phyloP scores from a whole-genome alignment of 306 rosid species.

The Medicago lupulina region DNA sequence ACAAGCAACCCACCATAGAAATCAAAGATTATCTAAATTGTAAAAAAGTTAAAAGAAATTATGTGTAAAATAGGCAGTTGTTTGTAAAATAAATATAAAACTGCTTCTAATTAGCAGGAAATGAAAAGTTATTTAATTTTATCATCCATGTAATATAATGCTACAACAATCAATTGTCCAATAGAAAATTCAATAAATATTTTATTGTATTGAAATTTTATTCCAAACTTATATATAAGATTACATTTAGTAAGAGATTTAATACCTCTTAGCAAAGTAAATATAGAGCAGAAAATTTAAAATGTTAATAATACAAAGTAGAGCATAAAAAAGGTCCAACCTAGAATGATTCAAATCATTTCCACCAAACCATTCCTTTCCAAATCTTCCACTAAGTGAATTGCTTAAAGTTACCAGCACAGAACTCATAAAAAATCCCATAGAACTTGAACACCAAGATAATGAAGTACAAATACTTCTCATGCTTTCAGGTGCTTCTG shows the following conservation, averaged over 20 bases:
- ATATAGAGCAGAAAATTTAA: conserved; percentile 45
- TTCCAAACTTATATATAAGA: background rate
- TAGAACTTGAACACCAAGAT: conserved; percentile 50
- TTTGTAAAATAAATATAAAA: no score
- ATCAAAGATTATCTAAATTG: no score
- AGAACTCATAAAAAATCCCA: conserved; percentile 52
- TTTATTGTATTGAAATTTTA: background rate
- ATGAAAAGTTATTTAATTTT: background rate
- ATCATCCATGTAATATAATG: background rate
- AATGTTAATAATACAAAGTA: conserved; percentile 46
- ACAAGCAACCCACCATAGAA: no score
- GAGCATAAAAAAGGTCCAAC: conserved; percentile 53
- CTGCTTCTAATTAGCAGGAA: no score
- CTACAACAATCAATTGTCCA: background rate
- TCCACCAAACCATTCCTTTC: conserved; percentile 50
- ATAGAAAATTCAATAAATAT: background rate
- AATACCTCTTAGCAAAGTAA: conserved; percentile 49
- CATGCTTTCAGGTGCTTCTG: conserved; percentile 53
- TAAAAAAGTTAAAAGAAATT: no score
- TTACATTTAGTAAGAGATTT: background rate
- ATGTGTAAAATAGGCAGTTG: no score
- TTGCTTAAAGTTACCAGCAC: conserved; percentile 44
- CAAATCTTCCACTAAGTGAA: conserved; percentile 41
- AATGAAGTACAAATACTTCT: conserved; percentile 51
- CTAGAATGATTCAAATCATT: conserved; percentile 42